Evolutionary conservation across 192 early-diverging fungal species (phyloP).

Genomic region (Neocallimastix lanati): DNA sequence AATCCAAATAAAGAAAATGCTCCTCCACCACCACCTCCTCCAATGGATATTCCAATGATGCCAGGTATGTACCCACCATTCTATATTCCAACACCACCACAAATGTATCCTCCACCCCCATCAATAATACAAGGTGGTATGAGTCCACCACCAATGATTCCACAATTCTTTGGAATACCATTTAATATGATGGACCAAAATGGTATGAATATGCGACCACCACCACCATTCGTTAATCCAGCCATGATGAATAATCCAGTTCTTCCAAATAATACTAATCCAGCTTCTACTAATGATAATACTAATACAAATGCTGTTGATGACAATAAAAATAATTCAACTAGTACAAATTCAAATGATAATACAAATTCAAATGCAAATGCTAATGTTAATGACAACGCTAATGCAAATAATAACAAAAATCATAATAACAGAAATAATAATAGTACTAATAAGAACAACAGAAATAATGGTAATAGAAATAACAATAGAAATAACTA

Average conservation of each 20-base stretch:
- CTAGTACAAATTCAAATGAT: background rate
- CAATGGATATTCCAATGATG: background rate
- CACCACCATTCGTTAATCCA: background rate
- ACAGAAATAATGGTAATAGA: no score
- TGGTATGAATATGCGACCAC: no score
- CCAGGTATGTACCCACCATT: background rate
- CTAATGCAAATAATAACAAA: no score
- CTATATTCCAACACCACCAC: background rate
- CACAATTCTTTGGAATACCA: background rate
- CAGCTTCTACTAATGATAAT: background rate
- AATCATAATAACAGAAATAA: no score
- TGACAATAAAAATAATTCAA: background rate
- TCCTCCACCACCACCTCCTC: background rate
- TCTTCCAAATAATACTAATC: background rate
- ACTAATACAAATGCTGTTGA: background rate
- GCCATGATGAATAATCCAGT: background rate
- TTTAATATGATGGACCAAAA: no score
- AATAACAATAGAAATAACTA: background rate
- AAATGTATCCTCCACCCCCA: background rate
- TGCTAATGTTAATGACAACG: no score
- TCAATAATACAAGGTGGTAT: background rate
- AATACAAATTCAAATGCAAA: no score
- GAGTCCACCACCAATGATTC: background rate
- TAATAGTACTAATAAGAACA: no score
- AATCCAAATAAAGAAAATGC: background rate